phyloP scores from a whole-genome alignment of 2,329 filamentous ascomycete genomes.

The Setomelanomma holmii region DNA sequence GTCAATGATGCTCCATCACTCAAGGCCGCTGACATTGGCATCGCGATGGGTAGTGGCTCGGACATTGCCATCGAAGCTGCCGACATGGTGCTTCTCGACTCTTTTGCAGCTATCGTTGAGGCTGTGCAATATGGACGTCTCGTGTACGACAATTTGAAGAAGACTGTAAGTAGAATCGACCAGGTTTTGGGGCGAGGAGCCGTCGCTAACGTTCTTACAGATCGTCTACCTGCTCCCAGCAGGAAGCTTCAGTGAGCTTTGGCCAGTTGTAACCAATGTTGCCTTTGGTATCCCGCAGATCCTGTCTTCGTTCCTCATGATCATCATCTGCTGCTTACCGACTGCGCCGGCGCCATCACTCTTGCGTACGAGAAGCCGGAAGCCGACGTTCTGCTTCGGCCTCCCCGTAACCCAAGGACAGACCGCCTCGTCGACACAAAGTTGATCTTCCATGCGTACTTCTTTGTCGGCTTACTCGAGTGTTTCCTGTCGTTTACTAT shows the following conservation, averaged over 20 bases:
- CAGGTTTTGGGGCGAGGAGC: not conserved
- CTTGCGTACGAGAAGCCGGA: constrained; percentile 80
- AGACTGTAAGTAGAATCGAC: constrained; percentile 55
- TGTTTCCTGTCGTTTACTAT: constrained; percentile 53
- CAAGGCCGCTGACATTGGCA: constrained; percentile 66
- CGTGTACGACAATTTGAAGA: constrained; percentile 82
- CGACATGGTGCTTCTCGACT: constrained; percentile 70
- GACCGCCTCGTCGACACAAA: constrained; percentile 77
- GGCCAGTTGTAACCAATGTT: constrained; percentile 76
- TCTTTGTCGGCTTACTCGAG: constrained; percentile 67
- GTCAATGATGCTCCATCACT: constrained; percentile 62
- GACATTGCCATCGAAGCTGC: constrained; percentile 69
- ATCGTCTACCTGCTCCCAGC: constrained; percentile 77
- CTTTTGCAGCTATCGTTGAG: constrained; percentile 74
- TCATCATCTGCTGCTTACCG: constrained; percentile 71
- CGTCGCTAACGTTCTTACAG: not conserved
- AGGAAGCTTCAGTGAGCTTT: constrained; percentile 76
- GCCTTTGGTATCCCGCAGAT: constrained; percentile 76
- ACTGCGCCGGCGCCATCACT: constrained; percentile 68
- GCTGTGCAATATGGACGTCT: constrained; percentile 76
- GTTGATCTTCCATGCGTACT: constrained; percentile 76
- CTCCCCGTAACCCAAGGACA: constrained; percentile 71
- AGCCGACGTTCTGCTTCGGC: constrained; percentile 73
- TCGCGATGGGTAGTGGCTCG: constrained; percentile 64
- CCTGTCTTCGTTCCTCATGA: constrained; percentile 74